These are phyloP conservation scores for Globisporangium nodosum DNA, from an alignment of 352 stramenopile species.

Conservation along the genomic window DNA sequence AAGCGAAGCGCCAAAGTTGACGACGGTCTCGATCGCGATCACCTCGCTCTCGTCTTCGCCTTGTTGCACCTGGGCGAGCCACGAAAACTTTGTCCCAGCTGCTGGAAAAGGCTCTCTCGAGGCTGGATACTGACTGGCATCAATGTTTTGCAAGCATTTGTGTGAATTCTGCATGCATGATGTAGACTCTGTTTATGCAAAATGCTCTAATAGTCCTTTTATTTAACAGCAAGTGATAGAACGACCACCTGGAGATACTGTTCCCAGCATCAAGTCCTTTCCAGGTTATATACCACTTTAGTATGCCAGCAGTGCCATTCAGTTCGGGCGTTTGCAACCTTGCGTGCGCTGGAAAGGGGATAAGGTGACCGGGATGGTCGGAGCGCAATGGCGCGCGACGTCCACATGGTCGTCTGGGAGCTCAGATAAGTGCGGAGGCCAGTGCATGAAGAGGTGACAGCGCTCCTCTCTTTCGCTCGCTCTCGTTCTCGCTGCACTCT, in stretches of 20 bases:
- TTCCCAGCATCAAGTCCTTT: neutral
- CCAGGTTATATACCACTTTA: neutral
- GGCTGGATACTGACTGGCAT: neutral
- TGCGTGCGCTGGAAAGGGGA: neutral
- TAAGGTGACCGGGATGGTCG: conserved; percentile 19
- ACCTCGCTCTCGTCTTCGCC: neutral
- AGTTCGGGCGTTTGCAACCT: neutral
- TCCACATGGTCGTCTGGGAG: conserved; percentile 8
- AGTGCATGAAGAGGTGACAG: neutral
- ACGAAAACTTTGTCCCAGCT: conserved; percentile 6
- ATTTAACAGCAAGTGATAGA: neutral
- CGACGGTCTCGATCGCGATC: neutral
- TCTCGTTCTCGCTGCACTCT: neutral
- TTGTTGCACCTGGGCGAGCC: neutral
- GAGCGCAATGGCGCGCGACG: neutral
- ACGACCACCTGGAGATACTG: neutral
- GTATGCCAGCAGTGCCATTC: neutral
- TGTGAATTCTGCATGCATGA: neutral
- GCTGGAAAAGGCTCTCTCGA: conserved; percentile 1
- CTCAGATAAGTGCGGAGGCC: conserved; percentile 1
- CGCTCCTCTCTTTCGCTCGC: neutral
- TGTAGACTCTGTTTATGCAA: neutral
- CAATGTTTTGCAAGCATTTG: neutral
- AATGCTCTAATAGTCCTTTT: neutral
- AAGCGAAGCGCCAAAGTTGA: neutral